Evolutionary conservation across 306 rosid species (phyloP).

Genomic region (Dicorynia guianensis): DNA sequence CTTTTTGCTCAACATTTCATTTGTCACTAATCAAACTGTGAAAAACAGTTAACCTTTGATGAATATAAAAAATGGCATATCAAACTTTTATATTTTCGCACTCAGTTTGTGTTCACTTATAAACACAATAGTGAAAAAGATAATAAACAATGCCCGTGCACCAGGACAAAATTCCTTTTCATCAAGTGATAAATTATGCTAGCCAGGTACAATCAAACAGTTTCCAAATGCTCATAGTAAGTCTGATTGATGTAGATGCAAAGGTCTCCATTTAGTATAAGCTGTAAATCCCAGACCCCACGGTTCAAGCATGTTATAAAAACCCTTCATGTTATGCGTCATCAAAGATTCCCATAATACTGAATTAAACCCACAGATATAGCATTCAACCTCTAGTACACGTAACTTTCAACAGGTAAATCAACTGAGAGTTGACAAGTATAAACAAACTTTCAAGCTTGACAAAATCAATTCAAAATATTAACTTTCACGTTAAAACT

Average conservation of each 20-base stretch:
- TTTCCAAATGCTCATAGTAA: background rate
- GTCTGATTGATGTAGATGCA: background rate
- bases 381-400: background rate
- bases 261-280: background rate
- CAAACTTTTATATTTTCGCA: background rate
- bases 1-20: background rate
- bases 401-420: background rate
- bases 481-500: background rate
- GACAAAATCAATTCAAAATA: background rate
- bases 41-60: background rate
- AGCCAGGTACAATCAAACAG: background rate
- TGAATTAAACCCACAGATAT: background rate
- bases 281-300: background rate
- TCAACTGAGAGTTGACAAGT: background rate
- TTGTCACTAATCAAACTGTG: background rate
- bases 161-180: background rate
- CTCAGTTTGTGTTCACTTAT: background rate
- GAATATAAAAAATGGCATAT: background rate
- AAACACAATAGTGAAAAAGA: conserved; percentile 4
- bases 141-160: background rate
- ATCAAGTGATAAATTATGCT: background rate
- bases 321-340: background rate
- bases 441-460: background rate
- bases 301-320: background rate
- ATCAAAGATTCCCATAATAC: background rate